Conservation (phyloP, 331 rosid species). For the Phaseolus coccineus region DNA sequence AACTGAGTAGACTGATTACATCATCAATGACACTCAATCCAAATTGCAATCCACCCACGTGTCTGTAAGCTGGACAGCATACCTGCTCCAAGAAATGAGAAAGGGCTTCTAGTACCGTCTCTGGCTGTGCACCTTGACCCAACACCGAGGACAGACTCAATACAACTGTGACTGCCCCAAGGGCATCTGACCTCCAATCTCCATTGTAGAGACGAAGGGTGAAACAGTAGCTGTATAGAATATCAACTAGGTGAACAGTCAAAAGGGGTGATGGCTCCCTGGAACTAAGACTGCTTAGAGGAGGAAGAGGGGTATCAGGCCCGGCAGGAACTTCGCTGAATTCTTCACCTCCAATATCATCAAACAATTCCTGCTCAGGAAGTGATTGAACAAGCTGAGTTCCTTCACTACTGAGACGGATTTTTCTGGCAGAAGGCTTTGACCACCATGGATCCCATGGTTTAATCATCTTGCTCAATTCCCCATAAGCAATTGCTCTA, state of each 20-base stretch:
- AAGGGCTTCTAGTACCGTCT: slow-evolving; percentile 70
- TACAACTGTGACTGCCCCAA: slow-evolving; percentile 71
- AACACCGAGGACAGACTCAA: slow-evolving; percentile 77
- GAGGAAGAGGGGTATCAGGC: slow-evolving; percentile 72
- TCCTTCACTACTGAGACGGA: slow-evolving; percentile 80
- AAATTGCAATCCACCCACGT: slow-evolving; percentile 74
- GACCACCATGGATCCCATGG: slow-evolving; percentile 99
- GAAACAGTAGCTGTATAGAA: slow-evolving; percentile 79
- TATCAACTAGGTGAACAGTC: slow-evolving; percentile 80
- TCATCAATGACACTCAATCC: slow-evolving; percentile 73
- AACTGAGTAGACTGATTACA: slow-evolving; percentile 56
- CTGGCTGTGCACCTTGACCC: slow-evolving; percentile 80
- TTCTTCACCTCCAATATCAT: slow-evolving; percentile 49
- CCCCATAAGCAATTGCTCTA: slow-evolving; percentile 88
- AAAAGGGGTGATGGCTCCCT: slow-evolving; percentile 81
- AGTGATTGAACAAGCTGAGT: slow-evolving; percentile 78
- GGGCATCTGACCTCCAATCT: slow-evolving; percentile 82
- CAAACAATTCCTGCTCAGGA: slow-evolving; percentile 45
- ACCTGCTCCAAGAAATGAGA: slow-evolving; percentile 79
- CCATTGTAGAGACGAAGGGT: slow-evolving; percentile 92
- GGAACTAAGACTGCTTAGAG: slow-evolving; percentile 74
- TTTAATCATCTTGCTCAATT: slow-evolving; percentile 84
- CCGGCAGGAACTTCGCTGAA: slow-evolving; percentile 68
- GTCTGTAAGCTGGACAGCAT: slow-evolving; percentile 76
- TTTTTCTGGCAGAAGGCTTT: slow-evolving; percentile 70